Conservation (phyloP, 1,284 basidiomycete genomes). For the Apiotrichum akiyoshidainum region DNA sequence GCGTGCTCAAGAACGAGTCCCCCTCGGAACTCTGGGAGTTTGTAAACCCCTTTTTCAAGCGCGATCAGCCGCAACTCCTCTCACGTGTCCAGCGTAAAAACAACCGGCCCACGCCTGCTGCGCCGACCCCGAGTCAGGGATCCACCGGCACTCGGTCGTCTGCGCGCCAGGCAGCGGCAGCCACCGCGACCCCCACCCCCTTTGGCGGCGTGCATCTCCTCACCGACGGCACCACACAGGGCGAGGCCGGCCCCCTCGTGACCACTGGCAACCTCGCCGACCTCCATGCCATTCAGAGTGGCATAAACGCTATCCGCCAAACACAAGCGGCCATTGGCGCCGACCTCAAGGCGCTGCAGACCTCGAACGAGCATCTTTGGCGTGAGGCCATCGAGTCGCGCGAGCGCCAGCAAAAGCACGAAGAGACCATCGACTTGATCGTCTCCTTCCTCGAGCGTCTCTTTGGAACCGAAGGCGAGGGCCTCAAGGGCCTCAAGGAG, state of each 20-base stretch:
- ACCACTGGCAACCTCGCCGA: slow-evolving; percentile 36
- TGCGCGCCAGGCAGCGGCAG: slow-evolving; percentile 27
- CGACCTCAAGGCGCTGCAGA: slow-evolving; percentile 83
- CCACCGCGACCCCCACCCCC: neutral
- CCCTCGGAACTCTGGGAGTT: slow-evolving; percentile 93
- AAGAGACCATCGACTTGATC: slow-evolving; percentile 96
- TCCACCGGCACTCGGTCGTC: slow-evolving; percentile 31
- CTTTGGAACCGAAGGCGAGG: slow-evolving; percentile 62
- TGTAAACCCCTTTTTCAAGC: slow-evolving; percentile 81
- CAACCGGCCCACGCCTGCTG: slow-evolving; percentile 40
- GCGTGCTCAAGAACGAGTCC: slow-evolving; percentile 74
- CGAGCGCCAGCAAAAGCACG: slow-evolving; percentile 80
- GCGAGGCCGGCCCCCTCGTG: slow-evolving; percentile 34
- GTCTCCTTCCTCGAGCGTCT: slow-evolving; percentile 90
- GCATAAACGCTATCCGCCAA: slow-evolving; percentile 82
- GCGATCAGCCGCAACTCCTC: slow-evolving; percentile 86
- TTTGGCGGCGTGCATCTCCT: slow-evolving; percentile 32
- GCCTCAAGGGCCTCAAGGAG: slow-evolving; percentile 44
- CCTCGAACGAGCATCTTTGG: slow-evolving; percentile 86
- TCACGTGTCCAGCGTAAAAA: slow-evolving; percentile 81
- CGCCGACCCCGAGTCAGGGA: slow-evolving; percentile 14
- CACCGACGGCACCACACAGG: slow-evolving; percentile 45
- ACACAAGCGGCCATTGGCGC: slow-evolving; percentile 86
- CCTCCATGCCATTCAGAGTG: slow-evolving; percentile 54
- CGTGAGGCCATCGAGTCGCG: slow-evolving; percentile 79